phyloP scores from a whole-genome alignment of 768 basidiomycete genomes.

The Leccinum olivaceopallidum region DNA sequence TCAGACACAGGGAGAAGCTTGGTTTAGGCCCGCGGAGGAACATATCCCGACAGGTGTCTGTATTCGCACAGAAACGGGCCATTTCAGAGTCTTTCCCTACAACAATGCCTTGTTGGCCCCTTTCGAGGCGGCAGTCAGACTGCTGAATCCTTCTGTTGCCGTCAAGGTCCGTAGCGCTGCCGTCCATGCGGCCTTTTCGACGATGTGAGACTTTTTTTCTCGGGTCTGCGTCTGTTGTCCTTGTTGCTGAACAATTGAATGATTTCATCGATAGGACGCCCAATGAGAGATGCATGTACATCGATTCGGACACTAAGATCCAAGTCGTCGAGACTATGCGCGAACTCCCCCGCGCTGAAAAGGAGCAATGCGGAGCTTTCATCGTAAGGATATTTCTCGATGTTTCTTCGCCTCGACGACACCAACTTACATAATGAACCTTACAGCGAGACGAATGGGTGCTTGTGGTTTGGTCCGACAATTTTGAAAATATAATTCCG shows the following conservation, averaged over 20 bases:
- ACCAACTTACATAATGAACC: background rate
- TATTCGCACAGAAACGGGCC: constrained; percentile 62
- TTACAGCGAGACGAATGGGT: constrained; percentile 76
- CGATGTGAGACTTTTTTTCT: constrained; percentile 49
- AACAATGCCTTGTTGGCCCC: constrained; percentile 72
- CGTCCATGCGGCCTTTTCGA: constrained; percentile 75
- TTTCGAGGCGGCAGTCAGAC: constrained; percentile 74
- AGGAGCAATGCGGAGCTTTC: constrained; percentile 90
- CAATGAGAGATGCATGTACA: constrained; percentile 57
- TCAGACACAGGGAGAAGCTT: constrained; percentile 79
- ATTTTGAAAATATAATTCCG: constrained; percentile 75
- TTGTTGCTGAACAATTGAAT: background rate
- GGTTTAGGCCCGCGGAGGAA: constrained; percentile 84
- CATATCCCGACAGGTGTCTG: constrained; percentile 77
- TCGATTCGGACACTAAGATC: constrained; percentile 81
- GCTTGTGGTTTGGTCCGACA: constrained; percentile 82
- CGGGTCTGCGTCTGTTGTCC: no score
- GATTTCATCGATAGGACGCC: constrained; percentile 41
- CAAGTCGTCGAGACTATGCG: constrained; percentile 76
- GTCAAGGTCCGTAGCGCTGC: constrained; percentile 79
- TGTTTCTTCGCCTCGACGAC: background rate
- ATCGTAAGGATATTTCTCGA: constrained; percentile 50
- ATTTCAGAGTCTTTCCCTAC: constrained; percentile 82
- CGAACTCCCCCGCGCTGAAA: constrained; percentile 75
- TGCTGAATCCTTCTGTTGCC: constrained; percentile 80